Evolutionary conservation across 768 basidiomycete genomes (phyloP), one percentile per base, ranked within the genome.

Genomic region (Rhodotorula sphaerocarpa): DNA sequence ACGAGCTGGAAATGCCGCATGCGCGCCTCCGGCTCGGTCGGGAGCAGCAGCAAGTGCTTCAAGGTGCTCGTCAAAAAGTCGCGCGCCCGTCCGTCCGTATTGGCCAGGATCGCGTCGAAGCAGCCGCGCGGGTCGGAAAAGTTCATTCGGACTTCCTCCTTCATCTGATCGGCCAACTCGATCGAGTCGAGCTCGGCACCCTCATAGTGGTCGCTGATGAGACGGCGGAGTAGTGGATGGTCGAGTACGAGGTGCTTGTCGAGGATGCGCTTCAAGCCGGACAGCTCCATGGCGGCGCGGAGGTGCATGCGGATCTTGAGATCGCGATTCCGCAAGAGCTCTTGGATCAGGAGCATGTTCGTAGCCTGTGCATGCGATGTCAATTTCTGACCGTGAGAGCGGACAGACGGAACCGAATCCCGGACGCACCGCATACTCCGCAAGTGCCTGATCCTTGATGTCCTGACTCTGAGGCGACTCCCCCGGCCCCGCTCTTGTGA

Each of bases 11-110:
- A 96, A 74, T 92, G 88, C 67, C 90, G 87, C 46, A 84, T 83
- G 76, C 89, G 82, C 31, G 84, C 80, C 41, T 86, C 85, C 9
- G 86, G 88, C 69, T 96, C 89, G 70, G 89, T 87, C 57, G 86
- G 83, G 68, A 97, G 87, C 68, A 97, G 82, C 25, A 96, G 79
- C 59, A 99, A 75, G 75, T 96, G 91, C 73, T 90, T 90, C 82
- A 97, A 82, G 75, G 90, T 86, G n/a, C 89, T 88, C 45, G 92
- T 78, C 74, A 99, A 87, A 74, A 92, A 85, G 66, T 87, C 84
- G 69, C 81, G 79, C 10, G 91, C 90, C 61, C 82, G 83, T 46
- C 86, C 85, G 63, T 84, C 80, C n/a, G 86, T 84, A 73, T 82
- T 85, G n/a, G 82, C 77, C 65, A 82, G 81, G 50, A 99, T 80